Conservation (phyloP, 345 rosid genomes). For the Populus ilicifolia region DNA sequence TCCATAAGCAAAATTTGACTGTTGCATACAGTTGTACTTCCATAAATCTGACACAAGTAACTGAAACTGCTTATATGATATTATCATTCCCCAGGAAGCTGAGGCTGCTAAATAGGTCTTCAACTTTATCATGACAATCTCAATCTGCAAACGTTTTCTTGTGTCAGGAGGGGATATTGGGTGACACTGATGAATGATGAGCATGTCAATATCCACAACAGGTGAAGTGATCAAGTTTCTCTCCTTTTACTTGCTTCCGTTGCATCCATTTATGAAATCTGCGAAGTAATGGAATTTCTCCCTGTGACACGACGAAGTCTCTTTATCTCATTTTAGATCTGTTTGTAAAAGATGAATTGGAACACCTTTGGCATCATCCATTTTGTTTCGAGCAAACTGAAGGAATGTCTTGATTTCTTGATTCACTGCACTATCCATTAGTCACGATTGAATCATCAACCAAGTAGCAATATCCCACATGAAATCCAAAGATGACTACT, state of each 20-base stretch:
- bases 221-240: slow-evolving; percentile 22
- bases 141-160: slow-evolving; percentile 13
- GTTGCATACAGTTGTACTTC: background rate
- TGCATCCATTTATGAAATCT: background rate
- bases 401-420: background rate
- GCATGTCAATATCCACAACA: slow-evolving; percentile 88
- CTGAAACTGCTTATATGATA: background rate
- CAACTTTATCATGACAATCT: background rate
- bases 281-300: background rate
- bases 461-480: background rate
- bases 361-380: background rate
- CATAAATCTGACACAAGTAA: background rate
- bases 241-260: background rate
- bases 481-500: slow-evolving; percentile 10
- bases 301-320: background rate
- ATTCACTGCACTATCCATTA: background rate
- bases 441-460: no score
- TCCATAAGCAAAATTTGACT: background rate
- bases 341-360: background rate
- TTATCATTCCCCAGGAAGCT: background rate
- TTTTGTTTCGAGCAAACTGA: background rate
- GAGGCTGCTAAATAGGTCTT: background rate
- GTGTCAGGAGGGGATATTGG: slow-evolving; percentile 91
- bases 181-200: slow-evolving; percentile 96
- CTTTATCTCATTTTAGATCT: background rate